Conservation (phyloP, 192 early-diverging fungal species). For the Coemansia asiatica region DNA sequence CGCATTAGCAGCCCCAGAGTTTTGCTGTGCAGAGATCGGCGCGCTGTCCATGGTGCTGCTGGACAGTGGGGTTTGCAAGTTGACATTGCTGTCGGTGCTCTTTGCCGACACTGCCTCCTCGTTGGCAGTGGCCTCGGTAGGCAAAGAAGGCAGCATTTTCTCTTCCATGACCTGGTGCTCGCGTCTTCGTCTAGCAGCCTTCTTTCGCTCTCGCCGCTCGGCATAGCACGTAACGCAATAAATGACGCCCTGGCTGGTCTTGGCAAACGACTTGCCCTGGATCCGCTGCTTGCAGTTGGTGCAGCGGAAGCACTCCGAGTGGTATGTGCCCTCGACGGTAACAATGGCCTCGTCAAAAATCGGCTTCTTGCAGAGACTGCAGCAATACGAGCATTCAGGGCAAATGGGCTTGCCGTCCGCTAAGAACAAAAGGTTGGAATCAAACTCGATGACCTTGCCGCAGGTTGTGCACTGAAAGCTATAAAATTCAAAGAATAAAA, state of each 20-base stretch:
- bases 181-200: conserved; percentile 57
- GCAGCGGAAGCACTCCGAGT: conserved; percentile 79
- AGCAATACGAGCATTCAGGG: conserved; percentile 78
- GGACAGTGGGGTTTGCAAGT: neutral
- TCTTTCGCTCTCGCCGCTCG: conserved; percentile 65
- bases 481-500: conserved; percentile 15
- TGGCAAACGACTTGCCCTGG: conserved; percentile 75
- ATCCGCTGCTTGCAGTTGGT: conserved; percentile 70
- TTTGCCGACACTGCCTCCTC: conserved; percentile 5
- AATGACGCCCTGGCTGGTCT: conserved; percentile 75
- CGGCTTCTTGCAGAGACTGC: conserved; percentile 67
- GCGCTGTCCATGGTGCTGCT: conserved; percentile 2
- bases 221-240: conserved; percentile 75
- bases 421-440: conserved; percentile 72
- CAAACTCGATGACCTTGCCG: conserved; percentile 66
- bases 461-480: conserved; percentile 80
- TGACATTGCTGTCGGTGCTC: neutral
- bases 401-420: conserved; percentile 83
- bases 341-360: conserved; percentile 85
- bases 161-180: conserved; percentile 48
- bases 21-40: neutral
- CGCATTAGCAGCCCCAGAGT: neutral
- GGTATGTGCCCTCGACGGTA: conserved; percentile 78
- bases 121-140: conserved; percentile 24
- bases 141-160: conserved; percentile 53